These are phyloP conservation scores for Lathyrus oleraceus DNA, from an alignment of 306 rosid species.

Conservation along the genomic window DNA sequence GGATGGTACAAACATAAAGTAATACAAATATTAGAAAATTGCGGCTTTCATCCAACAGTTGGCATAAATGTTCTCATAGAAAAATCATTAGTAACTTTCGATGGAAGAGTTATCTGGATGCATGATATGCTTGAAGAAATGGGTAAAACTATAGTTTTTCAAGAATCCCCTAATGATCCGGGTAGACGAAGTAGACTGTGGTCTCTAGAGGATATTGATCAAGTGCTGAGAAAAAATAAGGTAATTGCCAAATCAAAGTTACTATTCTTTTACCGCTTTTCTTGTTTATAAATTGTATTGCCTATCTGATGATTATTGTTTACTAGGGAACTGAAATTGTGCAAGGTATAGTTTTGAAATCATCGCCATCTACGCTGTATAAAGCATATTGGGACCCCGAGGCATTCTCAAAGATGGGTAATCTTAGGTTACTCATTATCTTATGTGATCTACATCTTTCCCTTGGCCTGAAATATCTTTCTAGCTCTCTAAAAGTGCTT, in stretches of 20 bases:
- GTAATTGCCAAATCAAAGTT: neutral
- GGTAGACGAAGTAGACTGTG: slow-evolving; percentile 14
- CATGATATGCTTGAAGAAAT: slow-evolving; percentile 36
- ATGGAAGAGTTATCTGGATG: neutral
- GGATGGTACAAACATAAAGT: slow-evolving; percentile 25
- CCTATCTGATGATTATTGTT: neutral
- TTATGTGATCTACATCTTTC: slow-evolving; percentile 7
- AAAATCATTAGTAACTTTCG: slow-evolving; percentile 20
- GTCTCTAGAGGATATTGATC: neutral
- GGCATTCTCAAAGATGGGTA: slow-evolving; percentile 28
- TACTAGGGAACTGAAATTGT: slow-evolving; percentile 27
- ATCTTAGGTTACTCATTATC: slow-evolving; percentile 31
- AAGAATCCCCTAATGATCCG: neutral
- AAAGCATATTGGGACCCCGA: slow-evolving; percentile 6
- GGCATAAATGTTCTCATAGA: slow-evolving; percentile 28
- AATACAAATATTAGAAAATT: neutral
- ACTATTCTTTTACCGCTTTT: neutral
- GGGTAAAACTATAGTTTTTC: slow-evolving; percentile 7
- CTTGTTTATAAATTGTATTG: neutral
- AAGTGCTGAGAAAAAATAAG: neutral
- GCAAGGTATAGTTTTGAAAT: slow-evolving; percentile 22
- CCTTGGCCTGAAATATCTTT: slow-evolving; percentile 16
- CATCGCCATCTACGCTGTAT: neutral
- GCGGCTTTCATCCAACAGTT: neutral
- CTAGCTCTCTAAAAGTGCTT: slow-evolving; percentile 21